Conservation (phyloP, 2,329 filamentous ascomycete species). For the Botryotinia convoluta region DNA sequence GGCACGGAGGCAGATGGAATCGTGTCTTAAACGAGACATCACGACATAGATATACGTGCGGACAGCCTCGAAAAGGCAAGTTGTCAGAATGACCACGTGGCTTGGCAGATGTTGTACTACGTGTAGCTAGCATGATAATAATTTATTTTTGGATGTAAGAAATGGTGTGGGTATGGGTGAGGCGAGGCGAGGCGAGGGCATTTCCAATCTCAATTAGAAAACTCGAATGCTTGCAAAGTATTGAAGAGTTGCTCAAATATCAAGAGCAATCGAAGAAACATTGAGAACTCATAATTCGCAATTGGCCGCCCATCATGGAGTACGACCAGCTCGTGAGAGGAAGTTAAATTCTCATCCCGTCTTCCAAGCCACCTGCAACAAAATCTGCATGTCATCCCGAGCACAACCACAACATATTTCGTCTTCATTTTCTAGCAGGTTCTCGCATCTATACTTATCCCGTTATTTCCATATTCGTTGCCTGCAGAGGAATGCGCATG, state of each 20-base stretch:
- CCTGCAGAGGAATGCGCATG: neutral
- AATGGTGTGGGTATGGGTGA: neutral
- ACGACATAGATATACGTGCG: slow-evolving; percentile 6
- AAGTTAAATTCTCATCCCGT: neutral
- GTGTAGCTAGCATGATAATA: neutral
- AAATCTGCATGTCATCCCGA: slow-evolving; percentile 14
- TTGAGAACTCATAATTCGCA: neutral
- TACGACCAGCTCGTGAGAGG: neutral
- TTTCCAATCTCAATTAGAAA: neutral
- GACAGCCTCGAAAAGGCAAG: neutral
- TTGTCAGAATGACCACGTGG: slow-evolving; percentile 13
- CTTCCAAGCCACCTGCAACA: slow-evolving; percentile 4
- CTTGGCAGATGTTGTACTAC: slow-evolving; percentile 4
- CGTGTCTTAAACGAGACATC: neutral
- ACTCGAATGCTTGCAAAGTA: neutral
- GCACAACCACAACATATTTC: slow-evolving; percentile 7
- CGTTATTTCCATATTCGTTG: slow-evolving; percentile 19
- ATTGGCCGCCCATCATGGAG: neutral
- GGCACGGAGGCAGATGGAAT: neutral
- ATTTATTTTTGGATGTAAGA: neutral
- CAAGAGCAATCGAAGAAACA: neutral
- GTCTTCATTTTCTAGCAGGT: neutral
- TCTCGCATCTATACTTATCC: neutral
- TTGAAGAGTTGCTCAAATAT: neutral
- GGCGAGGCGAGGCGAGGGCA: neutral